Conservation (phyloP, 768 basidiomycete genomes). For the Psilocybe tampanensis region DNA sequence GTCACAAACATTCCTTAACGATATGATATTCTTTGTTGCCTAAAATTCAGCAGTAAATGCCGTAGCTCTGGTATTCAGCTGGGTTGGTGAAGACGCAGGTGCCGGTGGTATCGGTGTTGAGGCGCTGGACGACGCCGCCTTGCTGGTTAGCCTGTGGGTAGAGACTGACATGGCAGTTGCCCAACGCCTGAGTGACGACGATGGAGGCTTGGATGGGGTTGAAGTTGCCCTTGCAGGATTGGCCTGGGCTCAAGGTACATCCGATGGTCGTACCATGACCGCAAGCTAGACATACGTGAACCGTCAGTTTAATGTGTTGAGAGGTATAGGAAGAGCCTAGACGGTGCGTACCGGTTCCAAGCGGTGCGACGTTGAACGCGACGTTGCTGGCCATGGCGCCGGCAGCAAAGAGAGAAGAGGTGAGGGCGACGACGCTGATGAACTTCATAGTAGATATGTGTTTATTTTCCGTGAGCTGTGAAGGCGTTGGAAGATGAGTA, state of each 20-base stretch:
- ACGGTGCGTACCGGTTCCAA: background rate
- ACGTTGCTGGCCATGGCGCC: background rate
- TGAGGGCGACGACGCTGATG: background rate
- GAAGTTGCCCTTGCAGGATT: conserved; percentile 3
- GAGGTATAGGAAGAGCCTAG: too few relatives aligned
- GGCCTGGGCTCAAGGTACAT: background rate
- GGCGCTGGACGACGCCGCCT: conserved; percentile 1
- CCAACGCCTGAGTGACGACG: conserved; percentile 1
- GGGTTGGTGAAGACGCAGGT: background rate
- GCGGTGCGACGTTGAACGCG: background rate
- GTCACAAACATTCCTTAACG: too few relatives aligned
- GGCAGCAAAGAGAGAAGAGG: background rate
- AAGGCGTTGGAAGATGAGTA: background rate
- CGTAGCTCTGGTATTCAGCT: conserved; percentile 5
- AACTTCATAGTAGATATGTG: background rate
- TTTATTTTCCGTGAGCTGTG: background rate
- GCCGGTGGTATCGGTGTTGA: conserved; percentile 3
- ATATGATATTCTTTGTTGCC: too few relatives aligned
- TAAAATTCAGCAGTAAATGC: background rate
- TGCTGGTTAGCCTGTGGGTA: background rate
- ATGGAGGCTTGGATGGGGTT: conserved; percentile 3
- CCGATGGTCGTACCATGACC: conserved; percentile 1
- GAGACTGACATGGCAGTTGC: conserved; percentile 4
- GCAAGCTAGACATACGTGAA: background rate
- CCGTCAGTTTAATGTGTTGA: too few relatives aligned